Evolutionary conservation across 352 stramenopile genomes (phyloP).

Genomic region (Globisporangium paddicum): DNA sequence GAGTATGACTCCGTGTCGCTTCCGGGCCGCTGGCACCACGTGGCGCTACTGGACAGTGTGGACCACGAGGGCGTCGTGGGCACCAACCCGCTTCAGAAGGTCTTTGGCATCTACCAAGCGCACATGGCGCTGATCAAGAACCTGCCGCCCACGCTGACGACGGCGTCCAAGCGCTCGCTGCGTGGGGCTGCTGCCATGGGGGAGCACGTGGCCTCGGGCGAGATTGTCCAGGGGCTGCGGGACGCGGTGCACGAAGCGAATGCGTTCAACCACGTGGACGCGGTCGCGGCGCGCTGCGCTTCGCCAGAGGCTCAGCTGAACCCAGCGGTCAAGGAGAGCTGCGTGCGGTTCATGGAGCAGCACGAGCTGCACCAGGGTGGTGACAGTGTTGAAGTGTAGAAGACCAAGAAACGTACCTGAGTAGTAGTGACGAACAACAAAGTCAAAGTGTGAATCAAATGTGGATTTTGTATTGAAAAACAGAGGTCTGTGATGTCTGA

Average conservation of each 20-base stretch:
- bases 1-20: constrained; percentile 3
- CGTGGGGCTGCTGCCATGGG: not conserved
- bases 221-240: not conserved
- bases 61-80: constrained; percentile 14
- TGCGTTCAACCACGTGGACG: constrained; percentile 8
- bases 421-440: too few species aligned
- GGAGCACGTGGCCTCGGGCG: not conserved
- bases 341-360: not conserved
- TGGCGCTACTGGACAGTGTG: constrained; percentile 10
- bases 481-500: too few species aligned
- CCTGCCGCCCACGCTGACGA: not conserved
- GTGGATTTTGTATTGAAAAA: too few species aligned
- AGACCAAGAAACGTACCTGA: too few species aligned
- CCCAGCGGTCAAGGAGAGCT: not conserved
- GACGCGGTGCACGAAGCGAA: constrained; percentile 3
- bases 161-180: not conserved
- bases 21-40: constrained; percentile 13
- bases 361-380: not conserved
- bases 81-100: constrained; percentile 10
- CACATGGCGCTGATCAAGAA: constrained; percentile 9
- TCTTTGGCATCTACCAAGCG: constrained; percentile 11
- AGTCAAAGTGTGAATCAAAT: too few species aligned
- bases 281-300: not conserved
- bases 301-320: not conserved
- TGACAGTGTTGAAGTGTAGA: not conserved